A percentile compares a stretch with the other conserved stretches of the same genome.
Conservation (phyloP, 768 basidiomycete species). For the Podaxis sp. region DNA sequence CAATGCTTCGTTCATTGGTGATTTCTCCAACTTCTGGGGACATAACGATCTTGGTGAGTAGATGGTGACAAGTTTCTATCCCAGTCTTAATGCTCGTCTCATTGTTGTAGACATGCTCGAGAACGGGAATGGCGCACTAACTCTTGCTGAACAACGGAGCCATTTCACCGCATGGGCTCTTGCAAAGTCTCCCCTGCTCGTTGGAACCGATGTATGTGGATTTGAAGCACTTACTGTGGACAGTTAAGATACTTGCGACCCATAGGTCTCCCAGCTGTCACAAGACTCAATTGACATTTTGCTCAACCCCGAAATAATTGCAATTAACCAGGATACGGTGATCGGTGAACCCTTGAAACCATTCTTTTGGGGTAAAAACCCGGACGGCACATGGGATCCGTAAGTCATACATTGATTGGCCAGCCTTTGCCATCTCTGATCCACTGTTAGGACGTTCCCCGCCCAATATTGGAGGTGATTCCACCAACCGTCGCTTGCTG, state of each 20-base stretch:
- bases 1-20: constrained; percentile 27
- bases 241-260: background rate
- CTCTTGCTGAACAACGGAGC: constrained; percentile 48
- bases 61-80: background rate
- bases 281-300: constrained; percentile 43
- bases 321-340: constrained; percentile 54
- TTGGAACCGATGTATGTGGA: constrained; percentile 44
- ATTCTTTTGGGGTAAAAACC: constrained; percentile 59
- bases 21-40: constrained; percentile 41
- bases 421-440: constrained; percentile 32
- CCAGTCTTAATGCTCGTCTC: background rate
- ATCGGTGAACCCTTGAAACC: constrained; percentile 50
- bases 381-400: constrained; percentile 32
- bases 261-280: constrained; percentile 23
- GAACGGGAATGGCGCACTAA: constrained; percentile 53
- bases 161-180: constrained; percentile 61
- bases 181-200: constrained; percentile 52
- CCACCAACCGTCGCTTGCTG: background rate
- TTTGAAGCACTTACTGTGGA: background rate
- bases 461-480: constrained; percentile 54
- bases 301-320: constrained; percentile 50
- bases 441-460: constrained; percentile 41
- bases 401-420: constrained; percentile 16
- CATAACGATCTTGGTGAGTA: constrained; percentile 48
- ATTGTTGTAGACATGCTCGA: constrained; percentile 22